Evolutionary conservation across 306 rosid genomes (phyloP).

Genomic region (Cicer yamashitae): DNA sequence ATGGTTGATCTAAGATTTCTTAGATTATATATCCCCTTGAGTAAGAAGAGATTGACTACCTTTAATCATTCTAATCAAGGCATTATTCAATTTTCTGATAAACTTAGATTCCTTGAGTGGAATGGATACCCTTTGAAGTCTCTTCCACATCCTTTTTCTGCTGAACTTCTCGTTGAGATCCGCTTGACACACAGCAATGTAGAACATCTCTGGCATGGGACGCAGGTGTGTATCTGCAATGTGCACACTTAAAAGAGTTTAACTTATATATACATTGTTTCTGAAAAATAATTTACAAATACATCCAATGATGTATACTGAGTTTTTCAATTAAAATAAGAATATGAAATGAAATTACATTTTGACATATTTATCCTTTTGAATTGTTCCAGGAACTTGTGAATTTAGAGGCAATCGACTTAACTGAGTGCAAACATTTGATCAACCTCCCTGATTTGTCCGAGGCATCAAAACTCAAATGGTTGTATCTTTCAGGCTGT

Average conservation of each 20-base stretch:
- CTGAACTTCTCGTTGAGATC: slow-evolving; percentile 30
- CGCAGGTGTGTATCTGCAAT: background rate
- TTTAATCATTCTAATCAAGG: background rate
- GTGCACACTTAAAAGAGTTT: no score
- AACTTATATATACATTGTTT: no score
- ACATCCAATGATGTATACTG: no score
- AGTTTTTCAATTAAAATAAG: no score
- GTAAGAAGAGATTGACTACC: background rate
- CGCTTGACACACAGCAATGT: background rate
- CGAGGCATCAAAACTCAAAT: background rate
- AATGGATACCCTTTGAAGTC: slow-evolving; percentile 21
- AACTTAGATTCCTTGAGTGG: slow-evolving; percentile 36
- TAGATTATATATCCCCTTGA: background rate
- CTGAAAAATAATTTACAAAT: no score
- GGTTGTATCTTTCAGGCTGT: background rate
- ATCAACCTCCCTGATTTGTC: slow-evolving; percentile 15
- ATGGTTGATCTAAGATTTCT: slow-evolving; percentile 41
- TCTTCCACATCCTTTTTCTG: slow-evolving; percentile 33
- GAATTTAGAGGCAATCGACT: slow-evolving; percentile 1
- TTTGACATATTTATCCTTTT: background rate
- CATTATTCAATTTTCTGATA: background rate
- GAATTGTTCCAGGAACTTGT: slow-evolving; percentile 18
- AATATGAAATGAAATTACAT: no score
- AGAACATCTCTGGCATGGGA: slow-evolving; percentile 38
- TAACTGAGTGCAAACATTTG: background rate